A percentile compares a stretch with the other conserved stretches of the same genome.
These are phyloP conservation scores for Cyamopsis tetragonoloba DNA, from an alignment of 306 rosid genomes.

Conservation along the genomic window DNA sequence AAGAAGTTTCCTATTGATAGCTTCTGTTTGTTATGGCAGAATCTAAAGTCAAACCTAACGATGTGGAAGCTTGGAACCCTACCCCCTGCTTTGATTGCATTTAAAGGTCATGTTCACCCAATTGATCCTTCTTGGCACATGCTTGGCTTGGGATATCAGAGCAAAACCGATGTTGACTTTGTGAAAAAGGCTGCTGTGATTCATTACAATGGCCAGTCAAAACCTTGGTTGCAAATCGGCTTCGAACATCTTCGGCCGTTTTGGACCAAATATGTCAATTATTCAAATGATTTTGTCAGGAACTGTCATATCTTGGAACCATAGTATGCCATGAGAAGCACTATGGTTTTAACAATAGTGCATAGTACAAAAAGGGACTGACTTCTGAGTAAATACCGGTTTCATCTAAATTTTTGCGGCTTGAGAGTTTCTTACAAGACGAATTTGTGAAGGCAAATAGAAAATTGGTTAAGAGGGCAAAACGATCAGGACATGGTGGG, in stretches of 20 bases:
- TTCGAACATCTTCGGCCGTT: slow-evolving; percentile 96
- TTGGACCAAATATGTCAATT: slow-evolving; percentile 88
- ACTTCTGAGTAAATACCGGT: slow-evolving; percentile 41
- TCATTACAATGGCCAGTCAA: slow-evolving; percentile 96
- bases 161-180: slow-evolving; percentile 54
- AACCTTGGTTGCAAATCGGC: slow-evolving; percentile 96
- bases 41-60: slow-evolving; percentile 76
- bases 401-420: slow-evolving; percentile 46
- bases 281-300: slow-evolving; percentile 86
- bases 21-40: slow-evolving; percentile 49
- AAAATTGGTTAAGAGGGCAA: slow-evolving; percentile 43
- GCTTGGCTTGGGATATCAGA: slow-evolving; percentile 99
- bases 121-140: slow-evolving; percentile 91
- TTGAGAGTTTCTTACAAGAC: slow-evolving; percentile 42
- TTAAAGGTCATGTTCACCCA: slow-evolving; percentile 81
- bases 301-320: slow-evolving; percentile 96
- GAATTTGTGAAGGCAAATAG: slow-evolving; percentile 44
- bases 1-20: slow-evolving; percentile 14
- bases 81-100: slow-evolving; percentile 97
- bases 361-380: slow-evolving; percentile 20
- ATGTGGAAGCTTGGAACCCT: slow-evolving; percentile 98
- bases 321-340: slow-evolving; percentile 45
- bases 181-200: slow-evolving; percentile 86
- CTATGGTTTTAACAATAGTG: slow-evolving; percentile 27
- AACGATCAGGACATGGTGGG: slow-evolving; percentile 31